Evolutionary conservation across 2,329 filamentous ascomycete species (phyloP).

Genomic region (Talaromyces sp.): DNA sequence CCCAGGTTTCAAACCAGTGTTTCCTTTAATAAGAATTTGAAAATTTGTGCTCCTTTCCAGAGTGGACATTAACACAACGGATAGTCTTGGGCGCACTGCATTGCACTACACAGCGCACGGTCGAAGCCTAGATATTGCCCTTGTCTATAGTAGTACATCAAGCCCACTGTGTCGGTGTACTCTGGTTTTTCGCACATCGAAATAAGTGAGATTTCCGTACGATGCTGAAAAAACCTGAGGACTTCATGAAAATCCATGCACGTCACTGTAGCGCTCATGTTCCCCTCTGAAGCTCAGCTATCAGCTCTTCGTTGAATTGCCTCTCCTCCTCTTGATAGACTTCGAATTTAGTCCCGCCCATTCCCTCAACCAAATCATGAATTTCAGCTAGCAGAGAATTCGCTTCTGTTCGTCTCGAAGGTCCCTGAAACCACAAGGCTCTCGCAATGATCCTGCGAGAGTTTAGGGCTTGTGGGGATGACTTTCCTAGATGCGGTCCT

Average conservation of each 20-base stretch:
- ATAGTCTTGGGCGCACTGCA: no score
- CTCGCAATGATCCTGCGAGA: background rate
- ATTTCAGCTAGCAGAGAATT: background rate
- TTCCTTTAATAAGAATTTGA: no score
- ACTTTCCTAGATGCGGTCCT: background rate
- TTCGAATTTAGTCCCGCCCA: background rate
- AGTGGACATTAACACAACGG: no score
- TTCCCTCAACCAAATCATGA: background rate
- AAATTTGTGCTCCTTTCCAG: no score
- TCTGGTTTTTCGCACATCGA: no score
- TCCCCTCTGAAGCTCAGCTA: background rate
- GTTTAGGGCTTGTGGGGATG: background rate
- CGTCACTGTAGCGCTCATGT: background rate
- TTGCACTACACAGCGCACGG: no score
- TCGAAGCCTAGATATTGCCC: no score
- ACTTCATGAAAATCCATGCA: no score
- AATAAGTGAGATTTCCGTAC: no score
- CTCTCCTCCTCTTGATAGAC: slow-evolving; percentile 7
- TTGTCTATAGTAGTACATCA: no score
- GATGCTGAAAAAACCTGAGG: no score
- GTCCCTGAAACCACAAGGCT: background rate
- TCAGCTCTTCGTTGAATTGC: background rate
- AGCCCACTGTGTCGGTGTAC: no score
- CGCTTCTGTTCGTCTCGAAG: background rate
- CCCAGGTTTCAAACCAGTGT: background rate